Base-by-base conservation (phyloP, 495 filamentous ascomycete species). In the Penicillium salamii region DNA sequence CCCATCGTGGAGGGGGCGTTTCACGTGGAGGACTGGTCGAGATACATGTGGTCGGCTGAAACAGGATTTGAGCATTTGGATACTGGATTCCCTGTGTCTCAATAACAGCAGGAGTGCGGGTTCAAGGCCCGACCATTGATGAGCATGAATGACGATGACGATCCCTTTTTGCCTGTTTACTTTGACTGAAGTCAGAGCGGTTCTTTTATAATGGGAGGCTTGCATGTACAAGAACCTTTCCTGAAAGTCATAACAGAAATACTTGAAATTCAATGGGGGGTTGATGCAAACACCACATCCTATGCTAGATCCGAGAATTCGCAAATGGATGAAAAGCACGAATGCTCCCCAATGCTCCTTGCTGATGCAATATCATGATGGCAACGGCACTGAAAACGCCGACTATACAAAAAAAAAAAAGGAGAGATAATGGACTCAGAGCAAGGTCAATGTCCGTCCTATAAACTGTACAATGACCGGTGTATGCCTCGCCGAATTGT, bases 21-120 rank as follows among this genome's bases (percentile, higher is more conserved):
- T 29, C 50, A 54, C 46, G 55, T 61, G 13, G 61, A 66, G 41
- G 61, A 64, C 46, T 66, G 63, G 63, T 62, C 63, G 28, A 46
- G 61, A 46, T 66, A 62, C 42, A 59, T 64, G 52, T 66, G 58
- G 57, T 66, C 63, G 38, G 49, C 60, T 17, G 59, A 64, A 42
- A 64, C 52, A 2, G 61, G 61, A 20, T 58, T 64, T 20, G 61
- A 64, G 42, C 58, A 58, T 54, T 45, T 64, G 46, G 58, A 64
- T 53, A 59, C 50, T 21, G 61, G 54, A 7, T 53, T 42, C 12
- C 54, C 56, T 35, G 49, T 49, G 31, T 38, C 53, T 26, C 52
- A 35, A 63, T 63, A 46, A 63, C 57, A 58, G 4, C 34, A 40
- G 26, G 32, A 14, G 31, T 26, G 9, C 31, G 35, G 24, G 23